These are phyloP conservation scores for Pterocarpus macrocarpus DNA, from an alignment of 306 rosid genomes.

Conservation along the genomic window DNA sequence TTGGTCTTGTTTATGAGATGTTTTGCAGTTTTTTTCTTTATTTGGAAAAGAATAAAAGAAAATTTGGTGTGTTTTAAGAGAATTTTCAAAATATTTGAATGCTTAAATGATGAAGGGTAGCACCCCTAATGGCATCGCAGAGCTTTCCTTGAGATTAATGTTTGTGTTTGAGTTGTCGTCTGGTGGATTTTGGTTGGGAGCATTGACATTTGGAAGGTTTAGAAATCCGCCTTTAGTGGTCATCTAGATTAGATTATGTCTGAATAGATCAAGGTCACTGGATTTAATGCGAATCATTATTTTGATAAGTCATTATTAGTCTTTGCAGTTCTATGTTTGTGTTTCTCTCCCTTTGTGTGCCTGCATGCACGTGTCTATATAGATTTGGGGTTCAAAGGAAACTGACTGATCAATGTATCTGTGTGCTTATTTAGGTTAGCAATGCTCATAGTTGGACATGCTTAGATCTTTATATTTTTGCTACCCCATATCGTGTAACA, in stretches of 20 bases:
- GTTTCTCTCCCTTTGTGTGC: not conserved
- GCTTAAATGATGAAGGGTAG: slow-evolving; percentile 10
- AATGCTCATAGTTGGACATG: slow-evolving; percentile 96
- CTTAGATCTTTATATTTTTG: slow-evolving; percentile 89
- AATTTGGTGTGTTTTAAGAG: slow-evolving; percentile 6
- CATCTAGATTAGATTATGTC: not conserved
- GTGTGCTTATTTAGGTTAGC: slow-evolving; percentile 66
- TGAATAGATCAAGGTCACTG: not conserved
- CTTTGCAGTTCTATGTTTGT: slow-evolving; percentile 33
- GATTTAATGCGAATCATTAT: slow-evolving; percentile 1
- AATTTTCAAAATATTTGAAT: slow-evolving; percentile 24
- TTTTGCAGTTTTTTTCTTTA: not conserved
- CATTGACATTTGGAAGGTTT: slow-evolving; percentile 32
- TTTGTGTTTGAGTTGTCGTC: slow-evolving; percentile 19
- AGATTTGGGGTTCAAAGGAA: slow-evolving; percentile 26
- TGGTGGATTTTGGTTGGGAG: slow-evolving; percentile 27
- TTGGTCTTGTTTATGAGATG: not conserved
- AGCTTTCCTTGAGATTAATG: not conserved
- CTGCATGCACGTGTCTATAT: not conserved
- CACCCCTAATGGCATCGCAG: not conserved
- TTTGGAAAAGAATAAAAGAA: not conserved
- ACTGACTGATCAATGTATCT: slow-evolving; percentile 33
- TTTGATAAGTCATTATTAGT: slow-evolving; percentile 26
- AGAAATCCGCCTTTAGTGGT: slow-evolving; percentile 21
- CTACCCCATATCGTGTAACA: slow-evolving; percentile 91